Base-by-base conservation (phyloP, 139 green algal genomes). In the Zygnema cylindricum region DNA sequence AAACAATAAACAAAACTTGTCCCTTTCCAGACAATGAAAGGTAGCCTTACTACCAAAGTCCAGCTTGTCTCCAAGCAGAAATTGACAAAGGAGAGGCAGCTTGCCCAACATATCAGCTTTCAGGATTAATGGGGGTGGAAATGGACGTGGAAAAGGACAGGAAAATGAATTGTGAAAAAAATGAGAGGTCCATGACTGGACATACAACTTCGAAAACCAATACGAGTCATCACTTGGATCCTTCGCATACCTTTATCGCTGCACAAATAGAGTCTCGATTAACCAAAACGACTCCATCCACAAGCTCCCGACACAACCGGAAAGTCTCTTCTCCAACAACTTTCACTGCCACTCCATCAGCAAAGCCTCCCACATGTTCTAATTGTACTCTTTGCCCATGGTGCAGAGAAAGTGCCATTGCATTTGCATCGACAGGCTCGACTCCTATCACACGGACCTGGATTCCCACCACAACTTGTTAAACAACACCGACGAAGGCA, bases 221-320 rank as follows among this genome's bases (percentile, higher is more conserved):
- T n/a, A 25, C 25, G n/a, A n/a, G n/a, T n/a, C n/a, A n/a, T n/a
- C n/a, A n/a, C 57, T 73, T 30, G 25, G 57, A 25, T 73, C 57
- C 30, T 25, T 30, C 25, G 30, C 57, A 25, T 25, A 82, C 75
- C 87, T 98, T 98, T 92, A 99, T 98, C 63, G 97, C 96, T 0
- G 95, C 95, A 23, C 91, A 96, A 69, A 97, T 96, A 63, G 94
- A 94, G 40, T 92, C 85, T 85, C 97, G 98, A 90, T 96, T 94
- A 0, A 99, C 97, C 25, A 98, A 93, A 43, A 99, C 91, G 11
- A 98, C 88, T 16, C 97, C 97, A 69, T 99, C 97, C 49, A 98
- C 57, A 77, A 98, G 91, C 88, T 96, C 87, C 30, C 94, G 93
- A 90, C 94, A 98, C 69, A 99, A 73, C 0, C 97, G 90, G 94